Conservation (phyloP, 129 eudicot species). For the Erigeron canadensis region DNA sequence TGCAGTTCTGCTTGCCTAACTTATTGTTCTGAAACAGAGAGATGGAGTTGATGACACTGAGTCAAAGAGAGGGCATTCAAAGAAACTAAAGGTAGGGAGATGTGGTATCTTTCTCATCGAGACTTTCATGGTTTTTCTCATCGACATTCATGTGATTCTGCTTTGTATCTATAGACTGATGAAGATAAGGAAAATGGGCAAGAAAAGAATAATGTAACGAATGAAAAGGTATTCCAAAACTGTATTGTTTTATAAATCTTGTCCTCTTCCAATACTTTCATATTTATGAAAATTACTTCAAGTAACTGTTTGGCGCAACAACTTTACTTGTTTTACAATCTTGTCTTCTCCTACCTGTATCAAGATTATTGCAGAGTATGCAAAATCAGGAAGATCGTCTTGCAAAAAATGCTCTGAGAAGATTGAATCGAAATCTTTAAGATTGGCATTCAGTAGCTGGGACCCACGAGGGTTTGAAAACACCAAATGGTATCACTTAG, state of each 20-base stretch:
- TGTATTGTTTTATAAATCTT: conserved; percentile 1
- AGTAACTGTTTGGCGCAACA: neutral
- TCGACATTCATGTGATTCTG: conserved; percentile 20
- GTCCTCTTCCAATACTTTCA: neutral
- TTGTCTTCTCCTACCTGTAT: conserved; percentile 19
- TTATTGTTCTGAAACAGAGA: conserved; percentile 24
- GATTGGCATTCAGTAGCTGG: conserved; percentile 58
- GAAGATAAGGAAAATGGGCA: conserved; percentile 26
- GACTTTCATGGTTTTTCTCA: neutral
- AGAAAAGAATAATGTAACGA: conserved; percentile 28
- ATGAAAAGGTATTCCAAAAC: conserved; percentile 27
- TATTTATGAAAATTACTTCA: neutral
- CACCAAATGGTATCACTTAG: conserved; percentile 84
- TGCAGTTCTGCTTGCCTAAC: conserved; percentile 15
- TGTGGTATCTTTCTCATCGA: neutral
- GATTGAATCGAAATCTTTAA: conserved; percentile 47
- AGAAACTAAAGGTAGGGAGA: conserved; percentile 36
- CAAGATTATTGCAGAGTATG: conserved; percentile 80
- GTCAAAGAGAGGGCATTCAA: conserved; percentile 14
- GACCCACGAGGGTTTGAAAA: conserved; percentile 76
- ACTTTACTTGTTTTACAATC: neutral
- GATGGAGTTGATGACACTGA: conserved; percentile 26
- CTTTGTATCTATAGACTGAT: conserved; percentile 30
- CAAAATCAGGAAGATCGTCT: conserved; percentile 77
- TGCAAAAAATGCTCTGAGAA: conserved; percentile 70